Evolutionary conservation across 1,284 basidiomycete species (phyloP).

Genomic region (Cutaneotrichosporon arboriforme): DNA sequence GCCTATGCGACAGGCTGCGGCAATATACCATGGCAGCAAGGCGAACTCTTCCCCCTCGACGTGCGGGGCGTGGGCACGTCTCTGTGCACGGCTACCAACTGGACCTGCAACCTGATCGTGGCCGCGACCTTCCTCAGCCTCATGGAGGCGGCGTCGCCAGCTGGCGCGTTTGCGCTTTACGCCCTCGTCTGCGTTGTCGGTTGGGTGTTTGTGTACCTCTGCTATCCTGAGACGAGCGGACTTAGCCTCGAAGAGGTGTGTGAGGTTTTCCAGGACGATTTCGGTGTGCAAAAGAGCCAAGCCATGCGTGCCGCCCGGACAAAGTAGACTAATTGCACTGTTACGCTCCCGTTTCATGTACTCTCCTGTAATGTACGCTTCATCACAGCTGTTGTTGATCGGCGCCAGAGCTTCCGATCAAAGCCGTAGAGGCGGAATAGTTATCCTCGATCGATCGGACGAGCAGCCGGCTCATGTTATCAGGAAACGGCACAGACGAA

Average conservation of each 20-base stretch:
- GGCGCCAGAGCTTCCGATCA: no score
- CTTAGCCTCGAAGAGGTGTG: slow-evolving; percentile 50
- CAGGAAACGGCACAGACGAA: no score
- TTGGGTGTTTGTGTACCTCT: slow-evolving; percentile 62
- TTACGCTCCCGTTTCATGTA: background rate
- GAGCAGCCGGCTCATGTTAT: no score
- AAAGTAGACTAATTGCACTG: background rate
- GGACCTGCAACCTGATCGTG: slow-evolving; percentile 70
- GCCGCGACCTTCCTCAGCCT: slow-evolving; percentile 69
- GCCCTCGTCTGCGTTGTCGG: slow-evolving; percentile 67
- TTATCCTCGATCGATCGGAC: no score
- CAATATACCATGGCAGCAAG: slow-evolving; percentile 83
- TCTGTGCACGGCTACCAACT: slow-evolving; percentile 72
- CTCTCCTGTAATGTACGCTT: no score
- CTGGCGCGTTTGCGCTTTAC: slow-evolving; percentile 75
- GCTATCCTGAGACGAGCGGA: slow-evolving; percentile 68
- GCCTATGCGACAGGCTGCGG: slow-evolving; percentile 71
- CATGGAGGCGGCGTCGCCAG: slow-evolving; percentile 67
- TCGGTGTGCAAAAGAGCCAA: slow-evolving; percentile 48
- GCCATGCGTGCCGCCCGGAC: slow-evolving; percentile 24
- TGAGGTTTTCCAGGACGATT: slow-evolving; percentile 49
- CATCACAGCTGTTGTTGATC: no score
- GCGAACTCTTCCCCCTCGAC: slow-evolving; percentile 72
- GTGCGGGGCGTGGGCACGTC: slow-evolving; percentile 76
- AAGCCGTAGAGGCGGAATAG: no score